Percentiles rank a stretch among this genome's conserved stretches.
Evolutionary conservation across 768 basidiomycete species (phyloP).

Genomic region (Termitomyces sp.): DNA sequence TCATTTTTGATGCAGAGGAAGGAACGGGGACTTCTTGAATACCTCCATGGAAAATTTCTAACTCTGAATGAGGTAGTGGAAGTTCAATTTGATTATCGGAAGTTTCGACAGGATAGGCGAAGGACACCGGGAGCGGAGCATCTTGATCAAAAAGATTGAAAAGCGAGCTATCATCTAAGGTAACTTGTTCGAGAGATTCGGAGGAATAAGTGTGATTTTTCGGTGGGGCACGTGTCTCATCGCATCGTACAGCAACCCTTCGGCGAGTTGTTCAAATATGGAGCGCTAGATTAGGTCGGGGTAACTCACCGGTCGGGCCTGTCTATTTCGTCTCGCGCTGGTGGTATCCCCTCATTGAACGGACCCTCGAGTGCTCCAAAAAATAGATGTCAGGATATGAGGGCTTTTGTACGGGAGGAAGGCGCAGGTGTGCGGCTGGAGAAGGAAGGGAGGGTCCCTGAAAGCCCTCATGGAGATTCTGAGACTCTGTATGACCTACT

Average conservation of each 20-base stretch:
- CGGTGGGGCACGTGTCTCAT: not conserved
- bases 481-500: not conserved
- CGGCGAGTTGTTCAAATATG: not conserved
- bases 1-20: not conserved
- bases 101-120: not conserved
- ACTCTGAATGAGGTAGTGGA: not conserved
- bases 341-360: not conserved
- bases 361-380: not conserved
- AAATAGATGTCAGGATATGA: too few species aligned
- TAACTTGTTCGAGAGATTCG: not conserved
- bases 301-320: not conserved
- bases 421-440: too few species aligned
- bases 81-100: not conserved
- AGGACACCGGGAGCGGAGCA: not conserved
- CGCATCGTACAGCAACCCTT: not conserved
- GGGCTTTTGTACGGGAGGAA: too few species aligned
- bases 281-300: not conserved
- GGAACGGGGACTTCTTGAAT: not conserved
- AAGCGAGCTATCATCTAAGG: not conserved
- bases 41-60: not conserved
- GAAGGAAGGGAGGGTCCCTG: too few species aligned
- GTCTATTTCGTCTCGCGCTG: not conserved
- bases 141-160: not conserved
- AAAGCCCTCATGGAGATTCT: not conserved
- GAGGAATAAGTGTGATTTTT: not conserved